Percentiles rank a stretch among this genome's conserved stretches.
Evolutionary conservation across 176 grass and related monocot genomes (phyloP).

Genomic region (Luzula sylvatica): DNA sequence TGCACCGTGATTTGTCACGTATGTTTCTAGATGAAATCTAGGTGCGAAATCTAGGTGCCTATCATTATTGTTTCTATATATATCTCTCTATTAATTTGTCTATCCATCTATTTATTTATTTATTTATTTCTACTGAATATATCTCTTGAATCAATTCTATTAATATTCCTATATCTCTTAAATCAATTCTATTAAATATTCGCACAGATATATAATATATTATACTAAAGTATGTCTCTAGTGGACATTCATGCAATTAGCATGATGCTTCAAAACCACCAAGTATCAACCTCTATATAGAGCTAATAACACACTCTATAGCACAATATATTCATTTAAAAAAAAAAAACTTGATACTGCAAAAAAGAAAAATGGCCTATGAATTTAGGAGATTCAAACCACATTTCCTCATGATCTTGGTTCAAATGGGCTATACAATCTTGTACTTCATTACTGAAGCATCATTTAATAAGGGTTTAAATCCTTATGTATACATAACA

Average conservation of each 20-base stretch:
- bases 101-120: neutral
- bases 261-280: neutral
- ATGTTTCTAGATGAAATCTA: too few species aligned
- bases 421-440: slow-evolving; percentile 70
- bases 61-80: too few species aligned
- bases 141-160: neutral
- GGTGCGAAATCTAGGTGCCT: too few species aligned
- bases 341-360: neutral
- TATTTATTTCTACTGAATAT: slow-evolving; percentile 8
- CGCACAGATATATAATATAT: neutral
- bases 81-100: neutral
- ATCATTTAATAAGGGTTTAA: slow-evolving; percentile 56
- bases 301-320: neutral
- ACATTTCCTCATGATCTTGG: slow-evolving; percentile 59
- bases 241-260: neutral
- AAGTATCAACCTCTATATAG: slow-evolving; percentile 7
- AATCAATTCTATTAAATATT: neutral
- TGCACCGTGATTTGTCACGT: too few species aligned
- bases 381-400: slow-evolving; percentile 35
- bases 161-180: slow-evolving; percentile 6
- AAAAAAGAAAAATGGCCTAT: neutral
- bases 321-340: slow-evolving; percentile 10
- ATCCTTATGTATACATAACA: slow-evolving; percentile 66
- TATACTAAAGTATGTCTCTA: neutral
- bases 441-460: slow-evolving; percentile 93